These are phyloP conservation scores for Dactylellina parvicollis DNA, from an alignment of 2,329 filamentous ascomycete genomes.

Conservation along the genomic window DNA sequence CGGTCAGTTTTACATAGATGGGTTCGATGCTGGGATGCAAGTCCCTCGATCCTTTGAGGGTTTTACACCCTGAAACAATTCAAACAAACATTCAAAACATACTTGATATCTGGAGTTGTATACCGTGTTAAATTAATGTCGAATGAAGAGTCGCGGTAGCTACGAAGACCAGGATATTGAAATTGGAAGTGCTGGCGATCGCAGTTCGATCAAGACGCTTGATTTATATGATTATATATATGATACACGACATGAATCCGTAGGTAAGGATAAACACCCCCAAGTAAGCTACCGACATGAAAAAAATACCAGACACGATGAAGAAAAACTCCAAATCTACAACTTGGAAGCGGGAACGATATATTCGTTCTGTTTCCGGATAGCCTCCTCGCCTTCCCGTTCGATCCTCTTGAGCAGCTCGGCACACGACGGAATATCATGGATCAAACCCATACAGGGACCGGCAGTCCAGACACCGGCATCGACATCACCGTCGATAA, in stretches of 20 bases:
- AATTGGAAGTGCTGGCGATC: too few species aligned
- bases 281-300: too few species aligned
- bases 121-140: neutral
- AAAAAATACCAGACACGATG: neutral
- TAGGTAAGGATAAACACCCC: conserved; percentile 4
- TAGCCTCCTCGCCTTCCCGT: conserved; percentile 75
- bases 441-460: conserved; percentile 89
- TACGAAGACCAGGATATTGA: too few species aligned
- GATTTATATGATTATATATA: conserved; percentile 23
- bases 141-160: too few species aligned
- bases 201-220: neutral
- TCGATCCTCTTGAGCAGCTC: conserved; percentile 77
- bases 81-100: neutral
- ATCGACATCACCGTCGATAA: conserved; percentile 88
- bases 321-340: conserved; percentile 59
- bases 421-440: conserved; percentile 81
- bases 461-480: conserved; percentile 97
- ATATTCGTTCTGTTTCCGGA: conserved; percentile 70
- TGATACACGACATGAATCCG: conserved; percentile 22
- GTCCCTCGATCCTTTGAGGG: conserved; percentile 3
- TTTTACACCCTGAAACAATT: conserved; percentile 4
- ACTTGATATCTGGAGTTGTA: neutral
- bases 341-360: conserved; percentile 70
- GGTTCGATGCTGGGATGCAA: conserved; percentile 2
- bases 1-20: conserved; percentile 13